Percentiles rank a stretch among this genome's conserved stretches.
phyloP scores from a whole-genome alignment of 2,329 filamentous ascomycete genomes.

The Ophiognomonia clavigignenti-juglandacearum region DNA sequence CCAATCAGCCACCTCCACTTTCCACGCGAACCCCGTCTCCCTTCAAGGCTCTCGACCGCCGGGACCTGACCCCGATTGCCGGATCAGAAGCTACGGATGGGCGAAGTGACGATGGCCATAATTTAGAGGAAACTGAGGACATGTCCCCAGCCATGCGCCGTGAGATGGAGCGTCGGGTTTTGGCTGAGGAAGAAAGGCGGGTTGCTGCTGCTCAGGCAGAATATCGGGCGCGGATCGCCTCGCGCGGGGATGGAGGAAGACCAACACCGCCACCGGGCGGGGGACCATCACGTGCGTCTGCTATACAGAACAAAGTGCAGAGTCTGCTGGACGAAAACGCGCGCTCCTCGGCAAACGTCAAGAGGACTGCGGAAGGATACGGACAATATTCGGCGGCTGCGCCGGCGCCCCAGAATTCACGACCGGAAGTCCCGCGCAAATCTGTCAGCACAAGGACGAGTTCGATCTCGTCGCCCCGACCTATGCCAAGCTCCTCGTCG shows the following conservation, averaged over 20 bases:
- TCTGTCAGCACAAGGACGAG: slow-evolving; percentile 32
- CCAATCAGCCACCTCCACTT: slow-evolving; percentile 31
- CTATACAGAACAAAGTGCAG: slow-evolving; percentile 89
- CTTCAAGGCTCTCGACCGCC: slow-evolving; percentile 43
- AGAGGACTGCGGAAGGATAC: slow-evolving; percentile 79
- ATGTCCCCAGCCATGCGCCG: slow-evolving; percentile 83
- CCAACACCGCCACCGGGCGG: slow-evolving; percentile 45
- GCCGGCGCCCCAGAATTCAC: slow-evolving; percentile 28
- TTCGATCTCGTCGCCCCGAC: slow-evolving; percentile 22
- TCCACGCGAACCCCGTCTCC: slow-evolving; percentile 43
- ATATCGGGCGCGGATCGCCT: slow-evolving; percentile 71
- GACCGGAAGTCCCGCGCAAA: slow-evolving; percentile 47
- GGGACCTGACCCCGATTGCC: slow-evolving; percentile 63
- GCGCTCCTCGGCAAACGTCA: slow-evolving; percentile 50
- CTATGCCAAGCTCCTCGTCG: slow-evolving; percentile 10
- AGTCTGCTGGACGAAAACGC: slow-evolving; percentile 76
- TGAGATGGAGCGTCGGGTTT: slow-evolving; percentile 75
- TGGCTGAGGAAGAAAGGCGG: slow-evolving; percentile 83
- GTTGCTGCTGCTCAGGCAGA: slow-evolving; percentile 87
- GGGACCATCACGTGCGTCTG: slow-evolving; percentile 64
- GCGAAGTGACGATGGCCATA: slow-evolving; percentile 61
- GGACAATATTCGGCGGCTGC: slow-evolving; percentile 69
- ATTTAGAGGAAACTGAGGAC: slow-evolving; percentile 62
- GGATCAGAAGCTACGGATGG: slow-evolving; percentile 71
- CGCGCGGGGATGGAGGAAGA: slow-evolving; percentile 47